Percentiles rank a stretch among this genome's conserved stretches.
Conservation (phyloP, 1,284 basidiomycete genomes). For the Earliella scabrosa region DNA sequence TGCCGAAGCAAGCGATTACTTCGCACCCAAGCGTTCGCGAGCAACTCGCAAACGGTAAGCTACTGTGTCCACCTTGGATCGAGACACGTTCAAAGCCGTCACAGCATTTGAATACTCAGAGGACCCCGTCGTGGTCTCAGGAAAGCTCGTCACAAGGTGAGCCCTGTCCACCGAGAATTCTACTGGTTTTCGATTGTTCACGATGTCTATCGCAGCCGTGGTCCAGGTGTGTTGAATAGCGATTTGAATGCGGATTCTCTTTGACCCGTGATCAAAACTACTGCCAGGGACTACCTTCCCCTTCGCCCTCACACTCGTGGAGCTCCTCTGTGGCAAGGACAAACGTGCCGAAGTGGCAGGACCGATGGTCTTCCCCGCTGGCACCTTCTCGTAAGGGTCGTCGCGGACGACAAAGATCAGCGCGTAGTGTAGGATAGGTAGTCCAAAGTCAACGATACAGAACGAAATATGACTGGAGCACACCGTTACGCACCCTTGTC, state of each 20-base stretch:
- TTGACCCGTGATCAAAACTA: not conserved
- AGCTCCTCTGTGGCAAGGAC: conserved; percentile 53
- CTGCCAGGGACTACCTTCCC: conserved; percentile 60
- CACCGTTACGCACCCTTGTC: too few relatives aligned
- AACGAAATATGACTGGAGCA: too few relatives aligned
- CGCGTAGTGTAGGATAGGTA: too few relatives aligned
- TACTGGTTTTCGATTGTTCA: not conserved
- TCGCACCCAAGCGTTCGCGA: conserved; percentile 81
- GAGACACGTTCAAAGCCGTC: too few relatives aligned
- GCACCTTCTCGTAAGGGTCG: conserved; percentile 40
- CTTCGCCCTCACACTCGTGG: conserved; percentile 30
- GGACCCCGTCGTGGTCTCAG: conserved; percentile 76
- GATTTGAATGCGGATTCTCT: too few relatives aligned
- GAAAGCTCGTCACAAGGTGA: conserved; percentile 79
- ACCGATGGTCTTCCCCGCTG: conserved; percentile 80
- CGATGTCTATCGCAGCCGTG: conserved; percentile 57
- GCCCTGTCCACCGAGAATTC: not conserved
- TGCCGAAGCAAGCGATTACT: conserved; percentile 71
- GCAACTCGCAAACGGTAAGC: conserved; percentile 60
- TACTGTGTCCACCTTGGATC: too few relatives aligned
- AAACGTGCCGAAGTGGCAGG: conserved; percentile 69
- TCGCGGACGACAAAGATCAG: too few relatives aligned
- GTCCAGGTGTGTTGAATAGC: conserved; percentile 59
- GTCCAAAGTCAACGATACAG: too few relatives aligned
- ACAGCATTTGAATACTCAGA: conserved; percentile 81